phyloP scores from a whole-genome alignment of 2,329 filamentous ascomycete genomes.

The Pseudopyricularia cyperi region DNA sequence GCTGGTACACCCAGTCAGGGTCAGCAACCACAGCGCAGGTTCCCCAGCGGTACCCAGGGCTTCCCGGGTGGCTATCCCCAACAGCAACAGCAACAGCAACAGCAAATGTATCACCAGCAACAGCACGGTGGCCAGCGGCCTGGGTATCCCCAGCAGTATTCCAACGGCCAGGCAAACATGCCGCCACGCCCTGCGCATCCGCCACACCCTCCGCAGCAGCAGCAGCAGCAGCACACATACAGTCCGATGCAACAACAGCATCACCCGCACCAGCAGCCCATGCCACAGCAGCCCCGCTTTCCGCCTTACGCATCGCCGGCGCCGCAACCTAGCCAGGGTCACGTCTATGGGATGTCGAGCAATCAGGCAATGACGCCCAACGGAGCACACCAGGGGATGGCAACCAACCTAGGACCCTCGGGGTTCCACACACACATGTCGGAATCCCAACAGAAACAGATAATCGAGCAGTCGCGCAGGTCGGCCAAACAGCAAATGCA shows the following conservation, averaged over 20 bases:
- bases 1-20: conserved; percentile 1
- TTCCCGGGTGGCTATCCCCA: conserved; percentile 7
- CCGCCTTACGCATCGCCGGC: background rate
- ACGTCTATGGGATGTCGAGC: background rate
- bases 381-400: background rate
- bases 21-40: conserved; percentile 1
- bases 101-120: conserved; percentile 1
- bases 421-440: conserved; percentile 1
- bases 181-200: conserved; percentile 10
- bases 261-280: background rate
- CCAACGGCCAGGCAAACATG: conserved; percentile 24
- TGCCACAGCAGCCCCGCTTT: background rate
- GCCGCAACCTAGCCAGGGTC: background rate
- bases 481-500: conserved; percentile 26
- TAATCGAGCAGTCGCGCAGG: conserved; percentile 15
- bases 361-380: background rate
- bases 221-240: conserved; percentile 2
- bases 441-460: conserved; percentile 9
- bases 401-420: background rate
- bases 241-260: conserved; percentile 1
- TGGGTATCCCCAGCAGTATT: conserved; percentile 8
- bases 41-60: background rate
- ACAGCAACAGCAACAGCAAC: conserved; percentile 15
- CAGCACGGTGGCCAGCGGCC: background rate
- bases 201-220: conserved; percentile 6